These are phyloP conservation scores for Hericium rajendrae DNA, from an alignment of 768 basidiomycete genomes.

Conservation along the genomic window DNA sequence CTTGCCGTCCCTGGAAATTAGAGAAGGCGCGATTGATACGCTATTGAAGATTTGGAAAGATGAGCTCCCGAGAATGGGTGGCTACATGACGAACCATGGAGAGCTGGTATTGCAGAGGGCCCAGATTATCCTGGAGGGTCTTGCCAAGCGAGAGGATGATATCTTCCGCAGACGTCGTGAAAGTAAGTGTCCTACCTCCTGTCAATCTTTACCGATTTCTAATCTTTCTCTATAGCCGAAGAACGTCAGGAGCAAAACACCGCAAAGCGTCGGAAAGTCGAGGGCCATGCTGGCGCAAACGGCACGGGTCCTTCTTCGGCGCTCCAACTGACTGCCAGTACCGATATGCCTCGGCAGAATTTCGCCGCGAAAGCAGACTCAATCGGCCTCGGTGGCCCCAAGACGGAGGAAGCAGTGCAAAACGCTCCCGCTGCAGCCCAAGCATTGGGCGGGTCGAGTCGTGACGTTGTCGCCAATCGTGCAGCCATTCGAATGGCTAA, in stretches of 20 bases:
- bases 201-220: slow-evolving; percentile 1
- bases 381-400: slow-evolving; percentile 60
- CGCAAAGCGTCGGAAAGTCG: slow-evolving; percentile 76
- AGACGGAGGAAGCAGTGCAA: slow-evolving; percentile 46
- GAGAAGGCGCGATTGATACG: slow-evolving; percentile 98
- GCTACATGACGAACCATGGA: slow-evolving; percentile 92
- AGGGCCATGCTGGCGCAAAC: slow-evolving; percentile 26
- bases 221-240: slow-evolving; percentile 52
- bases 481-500: slow-evolving; percentile 91
- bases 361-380: slow-evolving; percentile 73
- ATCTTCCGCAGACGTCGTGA: slow-evolving; percentile 90
- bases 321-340: slow-evolving; percentile 37
- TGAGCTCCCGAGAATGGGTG: slow-evolving; percentile 92
- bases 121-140: slow-evolving; percentile 90
- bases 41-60: slow-evolving; percentile 92
- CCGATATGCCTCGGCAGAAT: slow-evolving; percentile 40
- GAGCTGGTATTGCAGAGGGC: slow-evolving; percentile 75
- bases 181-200: slow-evolving; percentile 35
- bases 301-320: slow-evolving; percentile 37
- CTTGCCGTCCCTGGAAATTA: slow-evolving; percentile 94
- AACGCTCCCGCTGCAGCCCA: slow-evolving; percentile 54
- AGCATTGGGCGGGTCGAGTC: slow-evolving; percentile 79
- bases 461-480: slow-evolving; percentile 83
- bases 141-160: slow-evolving; percentile 91
- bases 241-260: slow-evolving; percentile 82